These are phyloP conservation scores for Boletus rubescentipes DNA, from an alignment of 768 basidiomycete genomes.

Conservation along the genomic window DNA sequence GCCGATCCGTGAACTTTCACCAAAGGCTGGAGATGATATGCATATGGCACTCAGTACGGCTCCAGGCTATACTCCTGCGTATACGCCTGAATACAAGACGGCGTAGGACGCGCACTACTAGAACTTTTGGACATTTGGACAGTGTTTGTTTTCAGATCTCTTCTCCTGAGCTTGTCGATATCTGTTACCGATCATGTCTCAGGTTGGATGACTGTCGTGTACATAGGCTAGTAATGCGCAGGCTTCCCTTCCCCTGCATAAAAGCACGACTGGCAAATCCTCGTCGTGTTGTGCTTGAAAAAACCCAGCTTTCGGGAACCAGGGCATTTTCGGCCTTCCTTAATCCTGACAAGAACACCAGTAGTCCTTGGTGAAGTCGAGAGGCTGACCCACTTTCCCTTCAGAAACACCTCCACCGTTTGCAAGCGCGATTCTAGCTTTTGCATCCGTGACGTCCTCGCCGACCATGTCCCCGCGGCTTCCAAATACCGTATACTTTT, in stretches of 20 bases:
- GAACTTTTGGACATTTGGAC: background rate
- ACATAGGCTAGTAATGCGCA: background rate
- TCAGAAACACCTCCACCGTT: conserved; percentile 54
- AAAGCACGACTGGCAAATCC: too few relatives aligned
- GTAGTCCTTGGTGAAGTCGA: too few relatives aligned
- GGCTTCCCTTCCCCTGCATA: background rate
- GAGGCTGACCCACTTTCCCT: too few relatives aligned
- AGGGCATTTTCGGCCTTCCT: conserved; percentile 38
- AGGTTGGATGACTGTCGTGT: background rate
- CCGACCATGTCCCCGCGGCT: too few relatives aligned
- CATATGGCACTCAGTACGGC: conserved; percentile 15
- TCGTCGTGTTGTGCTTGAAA: too few relatives aligned
- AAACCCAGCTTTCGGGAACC: background rate
- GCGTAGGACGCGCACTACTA: conserved; percentile 27
- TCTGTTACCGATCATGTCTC: background rate
- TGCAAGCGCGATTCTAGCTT: conserved; percentile 52
- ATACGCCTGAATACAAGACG: conserved; percentile 21
- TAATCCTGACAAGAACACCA: conserved; percentile 13
- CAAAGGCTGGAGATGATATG: conserved; percentile 28
- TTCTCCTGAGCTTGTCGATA: background rate
- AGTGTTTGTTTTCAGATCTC: background rate
- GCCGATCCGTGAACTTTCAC: conserved; percentile 25
- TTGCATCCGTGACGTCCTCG: conserved; percentile 40
- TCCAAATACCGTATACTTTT: too few relatives aligned
- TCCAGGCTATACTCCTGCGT: conserved; percentile 13